phyloP scores from a whole-genome alignment of 2,329 filamentous ascomycete species.

The Hypoxylon sp. region DNA sequence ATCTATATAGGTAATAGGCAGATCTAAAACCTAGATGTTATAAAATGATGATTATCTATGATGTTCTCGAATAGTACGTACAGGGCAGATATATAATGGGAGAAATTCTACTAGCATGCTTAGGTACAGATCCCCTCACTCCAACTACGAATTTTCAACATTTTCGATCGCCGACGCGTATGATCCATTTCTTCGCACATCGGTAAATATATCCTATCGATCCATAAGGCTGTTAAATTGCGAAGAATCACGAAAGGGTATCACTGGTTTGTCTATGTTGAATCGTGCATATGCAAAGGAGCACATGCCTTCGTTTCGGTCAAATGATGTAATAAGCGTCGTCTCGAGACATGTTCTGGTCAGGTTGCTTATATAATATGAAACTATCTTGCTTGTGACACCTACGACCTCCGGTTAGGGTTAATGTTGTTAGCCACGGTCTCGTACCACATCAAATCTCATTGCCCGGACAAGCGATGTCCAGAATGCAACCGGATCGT shows the following conservation, averaged over 20 bases:
- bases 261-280: not conserved
- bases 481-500: slow-evolving; percentile 21
- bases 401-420: slow-evolving; percentile 26
- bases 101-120: not conserved
- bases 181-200: not conserved
- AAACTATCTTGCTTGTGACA: slow-evolving; percentile 32
- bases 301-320: slow-evolving; percentile 17
- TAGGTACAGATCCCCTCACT: not conserved
- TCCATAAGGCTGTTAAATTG: not conserved
- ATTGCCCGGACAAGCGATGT: slow-evolving; percentile 29
- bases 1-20: not conserved
- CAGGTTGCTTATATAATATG: slow-evolving; percentile 41
- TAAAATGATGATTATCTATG: not conserved
- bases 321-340: slow-evolving; percentile 26
- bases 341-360: slow-evolving; percentile 15
- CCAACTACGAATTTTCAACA: not conserved
- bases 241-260: not conserved
- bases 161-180: not conserved
- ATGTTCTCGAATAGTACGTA: not conserved
- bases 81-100: not conserved
- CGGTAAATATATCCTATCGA: not conserved
- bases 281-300: slow-evolving; percentile 9
- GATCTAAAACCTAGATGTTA: not conserved
- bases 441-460: slow-evolving; percentile 4
- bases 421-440: slow-evolving; percentile 25